Conservation (phyloP, 1,139 yeast species). For the Candida anutae region DNA sequence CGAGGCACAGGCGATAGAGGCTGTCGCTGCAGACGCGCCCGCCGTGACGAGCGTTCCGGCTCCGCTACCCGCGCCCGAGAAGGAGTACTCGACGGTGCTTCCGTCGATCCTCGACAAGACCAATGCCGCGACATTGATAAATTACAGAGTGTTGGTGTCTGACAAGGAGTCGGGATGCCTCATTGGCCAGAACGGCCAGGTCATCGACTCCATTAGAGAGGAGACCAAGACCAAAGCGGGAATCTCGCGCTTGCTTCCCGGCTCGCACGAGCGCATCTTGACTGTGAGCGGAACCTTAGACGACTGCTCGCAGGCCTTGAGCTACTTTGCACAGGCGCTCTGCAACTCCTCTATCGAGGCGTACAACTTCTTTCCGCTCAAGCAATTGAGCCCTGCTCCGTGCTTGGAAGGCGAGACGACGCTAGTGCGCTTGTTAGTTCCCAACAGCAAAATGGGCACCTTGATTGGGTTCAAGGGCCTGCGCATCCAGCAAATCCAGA, state of each 20-base stretch:
- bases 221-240: slow-evolving; percentile 83
- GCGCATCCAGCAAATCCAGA: slow-evolving; percentile 77
- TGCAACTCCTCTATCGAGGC: slow-evolving; percentile 26
- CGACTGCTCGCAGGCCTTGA: slow-evolving; percentile 64
- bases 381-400: slow-evolving; percentile 46
- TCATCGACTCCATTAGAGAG: slow-evolving; percentile 71
- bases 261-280: slow-evolving; percentile 77
- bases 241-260: slow-evolving; percentile 73
- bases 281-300: slow-evolving; percentile 77
- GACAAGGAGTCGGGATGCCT: slow-evolving; percentile 88
- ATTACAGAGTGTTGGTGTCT: slow-evolving; percentile 65
- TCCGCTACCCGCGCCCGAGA: slow-evolving; percentile 3
- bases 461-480: slow-evolving; percentile 81
- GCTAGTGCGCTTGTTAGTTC: slow-evolving; percentile 63
- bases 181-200: slow-evolving; percentile 81
- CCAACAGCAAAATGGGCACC: slow-evolving; percentile 87
- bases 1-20: slow-evolving; percentile 1
- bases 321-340: slow-evolving; percentile 64
- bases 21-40: slow-evolving; percentile 4
- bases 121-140: slow-evolving; percentile 35
- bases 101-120: slow-evolving; percentile 24
- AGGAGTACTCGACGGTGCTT: slow-evolving; percentile 14
- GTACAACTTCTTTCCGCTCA: slow-evolving; percentile 57
- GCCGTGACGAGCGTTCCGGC: slow-evolving; percentile 3
- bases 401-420: slow-evolving; percentile 46